Evolutionary conservation across 768 basidiomycete species (phyloP).

Genomic region (Macrocybe gigantea): DNA sequence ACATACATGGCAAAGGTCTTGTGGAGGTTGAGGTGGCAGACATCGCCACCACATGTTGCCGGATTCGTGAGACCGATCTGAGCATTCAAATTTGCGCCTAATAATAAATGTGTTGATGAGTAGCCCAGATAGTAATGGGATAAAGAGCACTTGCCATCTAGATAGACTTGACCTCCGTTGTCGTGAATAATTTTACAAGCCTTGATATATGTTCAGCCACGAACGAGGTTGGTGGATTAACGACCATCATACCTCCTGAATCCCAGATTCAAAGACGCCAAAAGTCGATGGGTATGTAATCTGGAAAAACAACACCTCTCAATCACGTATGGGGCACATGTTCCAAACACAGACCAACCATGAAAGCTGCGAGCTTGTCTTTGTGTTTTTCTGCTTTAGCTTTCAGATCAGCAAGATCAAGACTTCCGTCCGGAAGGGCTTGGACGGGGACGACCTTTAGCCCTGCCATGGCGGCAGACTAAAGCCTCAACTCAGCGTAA

Average conservation of each 20-base stretch:
- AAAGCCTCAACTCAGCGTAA: slow-evolving; percentile 12
- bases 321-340: neutral
- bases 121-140: neutral
- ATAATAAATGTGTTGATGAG: neutral
- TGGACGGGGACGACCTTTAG: slow-evolving; percentile 96
- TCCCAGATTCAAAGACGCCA: slow-evolving; percentile 94
- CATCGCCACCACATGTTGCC: slow-evolving; percentile 93
- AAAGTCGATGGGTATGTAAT: slow-evolving; percentile 98
- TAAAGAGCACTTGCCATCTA: slow-evolving; percentile 59
- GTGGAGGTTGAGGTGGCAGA: slow-evolving; percentile 97
- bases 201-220: slow-evolving; percentile 23
- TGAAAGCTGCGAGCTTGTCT: slow-evolving; percentile 90
- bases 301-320: slow-evolving; percentile 27
- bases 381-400: slow-evolving; percentile 88
- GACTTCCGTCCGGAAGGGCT: slow-evolving; percentile 77
- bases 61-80: slow-evolving; percentile 92
- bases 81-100: slow-evolving; percentile 89
- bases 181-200: slow-evolving; percentile 93
- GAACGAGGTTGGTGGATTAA: neutral
- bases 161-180: slow-evolving; percentile 94
- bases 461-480: slow-evolving; percentile 97
- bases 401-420: slow-evolving; percentile 82
- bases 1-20: slow-evolving; percentile 94
- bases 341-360: slow-evolving; percentile 45
- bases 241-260: slow-evolving; percentile 49